Evolutionary conservation across 2,329 filamentous ascomycete genomes (phyloP).

Genomic region (Colletotrichum euphorbiae): DNA sequence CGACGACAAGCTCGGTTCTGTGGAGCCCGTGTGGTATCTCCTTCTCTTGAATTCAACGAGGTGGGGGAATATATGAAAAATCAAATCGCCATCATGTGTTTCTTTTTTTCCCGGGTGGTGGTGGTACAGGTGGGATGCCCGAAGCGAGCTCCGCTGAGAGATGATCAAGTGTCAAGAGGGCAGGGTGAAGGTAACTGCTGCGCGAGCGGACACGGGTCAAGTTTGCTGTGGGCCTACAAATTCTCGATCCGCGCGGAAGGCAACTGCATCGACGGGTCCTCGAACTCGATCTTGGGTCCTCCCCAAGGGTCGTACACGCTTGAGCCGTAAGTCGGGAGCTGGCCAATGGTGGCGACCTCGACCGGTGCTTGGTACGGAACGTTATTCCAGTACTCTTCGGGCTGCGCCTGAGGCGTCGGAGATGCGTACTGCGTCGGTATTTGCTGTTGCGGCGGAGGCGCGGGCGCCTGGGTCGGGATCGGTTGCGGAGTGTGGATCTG

Average conservation of each 20-base stretch:
- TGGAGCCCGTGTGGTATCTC: constrained; percentile 48
- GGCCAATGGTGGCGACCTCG: constrained; percentile 67
- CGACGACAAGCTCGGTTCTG: constrained; percentile 44
- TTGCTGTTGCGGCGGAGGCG: constrained; percentile 44
- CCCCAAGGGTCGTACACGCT: constrained; percentile 65
- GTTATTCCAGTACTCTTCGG: constrained; percentile 64
- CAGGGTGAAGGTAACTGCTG: neutral
- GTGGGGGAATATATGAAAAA: constrained; percentile 35
- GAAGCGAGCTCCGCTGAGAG: neutral
- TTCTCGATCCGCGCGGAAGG: constrained; percentile 69
- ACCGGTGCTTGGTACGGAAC: constrained; percentile 67
- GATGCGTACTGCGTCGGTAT: constrained; percentile 43
- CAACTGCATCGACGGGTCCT: constrained; percentile 68
- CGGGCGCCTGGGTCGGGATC: constrained; percentile 44
- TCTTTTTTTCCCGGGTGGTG: constrained; percentile 21
- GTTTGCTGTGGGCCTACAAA: constrained; percentile 52
- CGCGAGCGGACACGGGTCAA: neutral
- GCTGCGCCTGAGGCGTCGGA: constrained; percentile 54
- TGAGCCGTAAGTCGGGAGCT: constrained; percentile 61
- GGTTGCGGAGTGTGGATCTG: constrained; percentile 51
- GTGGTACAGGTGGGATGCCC: constrained; percentile 32
- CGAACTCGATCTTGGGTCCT: constrained; percentile 66
- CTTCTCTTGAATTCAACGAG: constrained; percentile 38
- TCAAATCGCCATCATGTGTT: constrained; percentile 36
- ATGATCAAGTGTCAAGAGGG: constrained; percentile 12